Conservation (phyloP, 768 basidiomycete genomes). For the Rhizopogon roseolus region DNA sequence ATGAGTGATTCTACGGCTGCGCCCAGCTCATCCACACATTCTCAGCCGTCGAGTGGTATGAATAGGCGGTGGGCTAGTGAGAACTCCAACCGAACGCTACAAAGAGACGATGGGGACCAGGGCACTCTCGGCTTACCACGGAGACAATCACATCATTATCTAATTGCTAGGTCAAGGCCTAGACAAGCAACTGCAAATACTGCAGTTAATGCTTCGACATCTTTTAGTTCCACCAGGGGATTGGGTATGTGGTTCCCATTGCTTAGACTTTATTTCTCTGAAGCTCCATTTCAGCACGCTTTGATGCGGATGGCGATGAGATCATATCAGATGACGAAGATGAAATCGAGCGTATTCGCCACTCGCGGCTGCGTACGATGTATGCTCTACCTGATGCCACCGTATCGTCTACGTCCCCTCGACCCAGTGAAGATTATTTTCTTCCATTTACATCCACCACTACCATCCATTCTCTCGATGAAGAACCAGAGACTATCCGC, state of each 20-base stretch:
- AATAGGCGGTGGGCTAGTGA: background rate
- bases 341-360: constrained; percentile 50
- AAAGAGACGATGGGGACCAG: background rate
- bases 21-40: background rate
- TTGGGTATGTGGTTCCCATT: constrained; percentile 21
- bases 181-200: background rate
- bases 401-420: background rate
- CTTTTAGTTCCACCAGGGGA: constrained; percentile 17
- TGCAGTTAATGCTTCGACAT: background rate
- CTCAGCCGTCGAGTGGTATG: background rate
- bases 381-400: constrained; percentile 12
- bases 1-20: background rate
- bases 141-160: background rate
- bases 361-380: constrained; percentile 35
- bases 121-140: background rate
- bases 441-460: constrained; percentile 1
- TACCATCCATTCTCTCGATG: background rate
- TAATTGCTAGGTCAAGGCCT: background rate
- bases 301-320: constrained; percentile 56
- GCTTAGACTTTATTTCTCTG: background rate
- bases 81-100: background rate
- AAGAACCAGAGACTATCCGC: constrained; percentile 6
- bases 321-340: constrained; percentile 59
- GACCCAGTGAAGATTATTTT: constrained; percentile 1
- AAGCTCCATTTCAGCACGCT: constrained; percentile 22